Evolutionary conservation across 495 filamentous ascomycete species (phyloP).

Genomic region (Pseudevernia furfuracea): DNA sequence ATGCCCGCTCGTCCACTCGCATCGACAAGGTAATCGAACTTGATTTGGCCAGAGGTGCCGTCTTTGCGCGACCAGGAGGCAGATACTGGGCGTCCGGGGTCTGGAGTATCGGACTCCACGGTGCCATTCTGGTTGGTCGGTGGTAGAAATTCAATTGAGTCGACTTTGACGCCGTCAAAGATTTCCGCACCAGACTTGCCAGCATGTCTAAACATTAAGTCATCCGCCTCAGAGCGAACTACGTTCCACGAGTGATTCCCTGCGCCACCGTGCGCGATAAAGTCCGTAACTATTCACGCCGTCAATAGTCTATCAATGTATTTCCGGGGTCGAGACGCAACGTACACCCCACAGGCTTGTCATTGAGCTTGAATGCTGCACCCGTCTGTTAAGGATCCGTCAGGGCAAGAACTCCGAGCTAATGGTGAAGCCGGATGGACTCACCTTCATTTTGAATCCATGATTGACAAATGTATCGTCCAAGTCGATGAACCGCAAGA

Average conservation of each 20-base stretch:
- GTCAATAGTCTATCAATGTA: background rate
- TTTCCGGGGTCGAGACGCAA: background rate
- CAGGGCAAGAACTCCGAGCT: background rate
- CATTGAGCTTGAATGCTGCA: conserved; percentile 41
- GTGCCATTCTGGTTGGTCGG: background rate
- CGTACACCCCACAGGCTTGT: conserved; percentile 32
- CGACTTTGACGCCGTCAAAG: conserved; percentile 42
- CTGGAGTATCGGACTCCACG: conserved; percentile 12
- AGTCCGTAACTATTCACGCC: conserved; percentile 39
- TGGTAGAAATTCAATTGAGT: conserved; percentile 32
- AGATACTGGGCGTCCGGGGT: conserved; percentile 40
- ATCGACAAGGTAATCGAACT: conserved; percentile 36
- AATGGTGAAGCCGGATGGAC: background rate
- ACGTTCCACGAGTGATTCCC: conserved; percentile 45
- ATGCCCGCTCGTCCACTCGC: conserved; percentile 35
- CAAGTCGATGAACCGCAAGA: conserved; percentile 43
- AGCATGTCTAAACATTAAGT: conserved; percentile 46
- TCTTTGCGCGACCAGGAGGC: conserved; percentile 40
- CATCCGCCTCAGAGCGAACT: conserved; percentile 45
- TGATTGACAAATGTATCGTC: conserved; percentile 36
- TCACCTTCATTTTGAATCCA: conserved; percentile 43
- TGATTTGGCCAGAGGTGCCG: conserved; percentile 32
- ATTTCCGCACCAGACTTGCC: conserved; percentile 37
- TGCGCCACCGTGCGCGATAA: conserved; percentile 38
- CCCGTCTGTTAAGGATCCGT: conserved; percentile 30